These are phyloP conservation scores for Saccharomycopsis guyanensis DNA, from an alignment of 805 yeast genomes.

Conservation along the genomic window DNA sequence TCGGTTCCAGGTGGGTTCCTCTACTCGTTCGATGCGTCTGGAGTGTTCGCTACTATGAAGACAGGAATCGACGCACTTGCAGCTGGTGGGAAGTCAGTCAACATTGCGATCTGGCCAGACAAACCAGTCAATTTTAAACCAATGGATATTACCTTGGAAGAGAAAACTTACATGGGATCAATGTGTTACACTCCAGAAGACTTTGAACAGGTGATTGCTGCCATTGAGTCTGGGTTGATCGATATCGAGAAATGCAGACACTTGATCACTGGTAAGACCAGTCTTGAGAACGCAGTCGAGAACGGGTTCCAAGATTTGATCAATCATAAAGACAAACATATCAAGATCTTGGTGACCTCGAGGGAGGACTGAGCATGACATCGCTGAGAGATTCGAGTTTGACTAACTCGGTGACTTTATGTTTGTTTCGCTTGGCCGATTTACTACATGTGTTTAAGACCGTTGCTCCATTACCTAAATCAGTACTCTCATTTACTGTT, in stretches of 20 bases:
- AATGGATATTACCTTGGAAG: conserved; percentile 48
- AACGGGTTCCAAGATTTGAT: conserved; percentile 46
- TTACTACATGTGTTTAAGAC: too few relatives aligned
- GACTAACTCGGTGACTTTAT: too few relatives aligned
- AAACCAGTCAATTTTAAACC: conserved; percentile 42
- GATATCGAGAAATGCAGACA: conserved; percentile 35
- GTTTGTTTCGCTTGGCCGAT: too few relatives aligned
- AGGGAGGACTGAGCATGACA: background rate
- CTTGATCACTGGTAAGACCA: conserved; percentile 48
- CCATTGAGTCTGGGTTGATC: conserved; percentile 41
- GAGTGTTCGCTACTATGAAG: conserved; percentile 44
- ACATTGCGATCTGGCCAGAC: conserved; percentile 60
- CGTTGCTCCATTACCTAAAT: too few relatives aligned
- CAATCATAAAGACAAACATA: conserved; percentile 45
- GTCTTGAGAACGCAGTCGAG: conserved; percentile 42
- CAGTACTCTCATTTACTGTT: too few relatives aligned
- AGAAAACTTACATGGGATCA: conserved; percentile 50
- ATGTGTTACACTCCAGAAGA: conserved; percentile 53
- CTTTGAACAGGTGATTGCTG: conserved; percentile 47
- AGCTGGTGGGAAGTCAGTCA: conserved; percentile 51
- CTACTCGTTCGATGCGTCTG: conserved; percentile 47
- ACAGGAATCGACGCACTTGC: conserved; percentile 43
- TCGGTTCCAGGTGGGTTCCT: conserved; percentile 40
- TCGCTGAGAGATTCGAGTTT: too few relatives aligned
- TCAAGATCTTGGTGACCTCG: conserved; percentile 48